Evolutionary conservation across 2,329 filamentous ascomycete genomes (phyloP), one percentile per base, ranked within the genome.

Genomic region (Eutypa lata): DNA sequence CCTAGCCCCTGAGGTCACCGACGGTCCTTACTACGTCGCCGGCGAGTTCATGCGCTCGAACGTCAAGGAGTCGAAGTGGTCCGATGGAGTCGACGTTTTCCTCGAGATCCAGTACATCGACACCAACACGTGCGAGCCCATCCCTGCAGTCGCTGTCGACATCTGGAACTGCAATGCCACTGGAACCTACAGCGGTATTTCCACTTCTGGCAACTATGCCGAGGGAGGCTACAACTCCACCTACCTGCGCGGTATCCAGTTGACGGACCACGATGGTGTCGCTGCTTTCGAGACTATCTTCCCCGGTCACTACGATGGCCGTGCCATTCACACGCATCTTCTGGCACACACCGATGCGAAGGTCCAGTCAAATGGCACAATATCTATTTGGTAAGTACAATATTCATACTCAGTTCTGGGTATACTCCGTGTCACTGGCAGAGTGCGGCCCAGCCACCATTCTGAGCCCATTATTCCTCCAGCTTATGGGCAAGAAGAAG

Each of bases 241-340:
- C 10, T 79, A 73, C 66, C 69, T 80, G 3, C 73, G 78, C 16
- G 78, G 78, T 45, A 71, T 81, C 51, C 73, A 77, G 58, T 56
- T 71, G 28, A 76, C 76, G 1, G 71, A 80, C 55, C 53, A 65
- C 22, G 73, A 78, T 18, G 77, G 78, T 46, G 73, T 80, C 8
- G 74, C 72, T 11, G 63, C 65, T 46, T 80, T 80, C 57, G 70
- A 76, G 43, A 79, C 76, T 8, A 70, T 73, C 21, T 73, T 78
- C 61, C 74, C 74, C 0, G 75, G 74, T 13, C 73, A 76, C 61
- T 72, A 73, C 55, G 48, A 54, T 6, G 69, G 69, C 4, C 66
- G 71, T 18, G 64, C 71, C 0, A 67, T 65, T 16, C 75, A 78
- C 59, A 72, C 73, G n/a, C 74, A 77, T 60, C 44, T 76, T 22